phyloP scores from a whole-genome alignment of 345 rosid genomes.

The Sonneratia alba region DNA sequence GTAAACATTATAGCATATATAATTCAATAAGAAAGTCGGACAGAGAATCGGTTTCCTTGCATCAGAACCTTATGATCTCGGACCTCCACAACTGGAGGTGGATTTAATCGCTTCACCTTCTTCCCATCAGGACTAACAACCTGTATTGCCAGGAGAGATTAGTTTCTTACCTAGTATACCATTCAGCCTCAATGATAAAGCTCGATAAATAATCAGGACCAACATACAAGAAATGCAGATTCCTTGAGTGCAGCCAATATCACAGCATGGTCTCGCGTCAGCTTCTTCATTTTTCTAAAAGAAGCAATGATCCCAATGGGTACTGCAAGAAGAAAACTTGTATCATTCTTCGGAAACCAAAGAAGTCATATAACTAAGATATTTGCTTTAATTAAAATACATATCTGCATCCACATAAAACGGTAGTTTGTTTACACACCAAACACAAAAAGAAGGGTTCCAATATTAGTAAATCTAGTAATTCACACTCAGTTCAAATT shows the following conservation, averaged over 20 bases:
- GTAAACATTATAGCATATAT: slow-evolving; percentile 1
- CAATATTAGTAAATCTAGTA: neutral
- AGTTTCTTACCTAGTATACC: neutral
- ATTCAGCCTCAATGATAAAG: neutral
- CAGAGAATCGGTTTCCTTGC: slow-evolving; percentile 2
- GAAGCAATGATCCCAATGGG: slow-evolving; percentile 61
- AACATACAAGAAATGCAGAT: slow-evolving; percentile 64
- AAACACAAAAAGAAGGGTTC: neutral
- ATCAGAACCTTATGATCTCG: slow-evolving; percentile 69
- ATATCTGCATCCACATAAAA: neutral
- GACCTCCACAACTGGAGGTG: slow-evolving; percentile 45
- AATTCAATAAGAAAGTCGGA: too few relatives aligned
- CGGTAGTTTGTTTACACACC: neutral
- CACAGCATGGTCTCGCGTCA: slow-evolving; percentile 39
- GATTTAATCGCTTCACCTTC: slow-evolving; percentile 68
- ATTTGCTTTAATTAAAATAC: neutral
- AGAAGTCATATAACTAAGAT: neutral
- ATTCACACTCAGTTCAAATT: neutral
- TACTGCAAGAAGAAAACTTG: slow-evolving; percentile 38
- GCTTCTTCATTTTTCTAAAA: slow-evolving; percentile 74
- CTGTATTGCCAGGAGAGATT: slow-evolving; percentile 21
- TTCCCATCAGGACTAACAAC: slow-evolving; percentile 67
- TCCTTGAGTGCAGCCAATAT: slow-evolving; percentile 61
- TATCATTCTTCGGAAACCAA: neutral
- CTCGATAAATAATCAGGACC: neutral